These are phyloP conservation scores for Marasmius fiardii DNA, from an alignment of 1,284 basidiomycete genomes.

Conservation along the genomic window DNA sequence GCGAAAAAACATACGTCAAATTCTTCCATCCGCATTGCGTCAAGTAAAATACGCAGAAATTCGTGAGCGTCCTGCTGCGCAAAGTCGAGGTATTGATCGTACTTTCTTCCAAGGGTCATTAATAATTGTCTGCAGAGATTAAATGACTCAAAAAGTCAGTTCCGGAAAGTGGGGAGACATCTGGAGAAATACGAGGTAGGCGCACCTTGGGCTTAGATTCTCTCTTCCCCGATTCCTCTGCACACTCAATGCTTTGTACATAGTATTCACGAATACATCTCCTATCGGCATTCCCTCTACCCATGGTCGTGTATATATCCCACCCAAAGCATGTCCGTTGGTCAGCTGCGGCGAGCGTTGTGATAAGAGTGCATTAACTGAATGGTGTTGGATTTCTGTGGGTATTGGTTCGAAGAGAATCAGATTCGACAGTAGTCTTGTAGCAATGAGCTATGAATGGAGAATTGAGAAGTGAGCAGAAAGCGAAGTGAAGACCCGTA, in stretches of 20 bases:
- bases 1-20: conserved; percentile 62
- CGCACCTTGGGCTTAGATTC: conserved; percentile 63
- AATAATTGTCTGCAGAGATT: conserved; percentile 52
- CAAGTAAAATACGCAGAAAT: conserved; percentile 83
- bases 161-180: neutral
- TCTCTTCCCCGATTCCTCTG: conserved; percentile 48
- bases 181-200: conserved; percentile 15
- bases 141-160: conserved; percentile 2
- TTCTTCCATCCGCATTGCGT: conserved; percentile 96
- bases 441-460: conserved; percentile 56
- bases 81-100: conserved; percentile 91
- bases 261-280: conserved; percentile 54
- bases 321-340: conserved; percentile 56
- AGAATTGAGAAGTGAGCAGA: conserved; percentile 4
- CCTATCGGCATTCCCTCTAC: conserved; percentile 61
- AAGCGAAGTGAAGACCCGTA: conserved; percentile 1
- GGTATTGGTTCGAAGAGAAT: conserved; percentile 52
- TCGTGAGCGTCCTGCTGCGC: conserved; percentile 95
- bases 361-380: conserved; percentile 37
- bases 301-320: conserved; percentile 46
- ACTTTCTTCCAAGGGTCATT: conserved; percentile 73
- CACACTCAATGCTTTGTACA: conserved; percentile 58
- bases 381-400: conserved; percentile 32
- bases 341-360: conserved; percentile 62
- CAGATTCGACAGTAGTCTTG: conserved; percentile 56